phyloP scores from a whole-genome alignment of 768 basidiomycete genomes.

The Suillus tomentosus region DNA sequence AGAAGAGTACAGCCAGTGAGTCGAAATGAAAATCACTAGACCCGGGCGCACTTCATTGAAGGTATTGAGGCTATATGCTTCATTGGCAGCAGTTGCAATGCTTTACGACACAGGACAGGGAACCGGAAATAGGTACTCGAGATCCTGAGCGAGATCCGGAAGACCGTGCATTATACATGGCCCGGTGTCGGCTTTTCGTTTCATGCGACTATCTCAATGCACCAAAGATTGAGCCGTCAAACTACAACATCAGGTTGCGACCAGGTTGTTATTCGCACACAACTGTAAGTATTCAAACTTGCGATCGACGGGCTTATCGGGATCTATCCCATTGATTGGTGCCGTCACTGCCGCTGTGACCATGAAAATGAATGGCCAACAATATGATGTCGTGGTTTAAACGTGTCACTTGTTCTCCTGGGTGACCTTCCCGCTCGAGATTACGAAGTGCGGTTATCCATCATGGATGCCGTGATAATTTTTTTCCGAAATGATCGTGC shows the following conservation, averaged over 20 bases:
- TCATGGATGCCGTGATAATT: conserved; percentile 18
- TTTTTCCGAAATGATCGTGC: conserved; percentile 33
- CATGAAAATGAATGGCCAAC: conserved; percentile 21
- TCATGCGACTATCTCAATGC: neutral
- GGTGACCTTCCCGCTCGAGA: conserved; percentile 7
- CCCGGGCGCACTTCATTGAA: neutral
- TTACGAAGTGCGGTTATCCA: conserved; percentile 22
- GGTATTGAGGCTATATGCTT: neutral
- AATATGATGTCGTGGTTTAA: conserved; percentile 9
- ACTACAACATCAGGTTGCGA: neutral
- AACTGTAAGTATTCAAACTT: conserved; percentile 4
- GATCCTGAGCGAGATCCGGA: neutral
- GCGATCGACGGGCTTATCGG: conserved; percentile 2
- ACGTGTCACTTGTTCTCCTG: conserved; percentile 11
- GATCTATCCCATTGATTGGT: conserved; percentile 7
- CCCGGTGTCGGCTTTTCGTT: neutral
- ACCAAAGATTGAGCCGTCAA: neutral
- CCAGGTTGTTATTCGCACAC: conserved; percentile 1
- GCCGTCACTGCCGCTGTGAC: conserved; percentile 13
- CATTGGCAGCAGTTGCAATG: neutral
- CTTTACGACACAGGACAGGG: neutral
- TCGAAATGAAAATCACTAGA: neutral
- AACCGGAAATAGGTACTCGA: neutral
- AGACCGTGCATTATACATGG: neutral
- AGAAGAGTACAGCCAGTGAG: neutral